Conservation (phyloP, 306 rosid genomes). For the Lathyrus sativus region DNA sequence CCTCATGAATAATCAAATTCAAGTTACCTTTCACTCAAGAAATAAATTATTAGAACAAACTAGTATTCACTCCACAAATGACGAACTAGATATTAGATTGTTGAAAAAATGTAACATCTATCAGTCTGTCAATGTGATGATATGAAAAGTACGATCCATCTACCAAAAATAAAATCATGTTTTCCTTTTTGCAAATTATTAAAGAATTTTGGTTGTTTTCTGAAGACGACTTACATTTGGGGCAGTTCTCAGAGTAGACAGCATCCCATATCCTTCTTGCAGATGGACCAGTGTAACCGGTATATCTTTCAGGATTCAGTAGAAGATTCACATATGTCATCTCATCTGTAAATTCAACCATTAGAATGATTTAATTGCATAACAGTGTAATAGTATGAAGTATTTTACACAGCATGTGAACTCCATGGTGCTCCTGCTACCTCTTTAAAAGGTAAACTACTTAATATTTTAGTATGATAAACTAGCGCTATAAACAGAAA, state of each 20-base stretch:
- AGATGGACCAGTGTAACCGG: constrained; percentile 91
- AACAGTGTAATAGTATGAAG: background rate
- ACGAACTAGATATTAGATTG: constrained; percentile 17
- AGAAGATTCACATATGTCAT: constrained; percentile 96
- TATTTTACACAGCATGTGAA: background rate
- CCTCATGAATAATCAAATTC: constrained; percentile 12
- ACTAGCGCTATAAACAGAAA: constrained; percentile 4
- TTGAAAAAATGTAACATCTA: constrained; percentile 14
- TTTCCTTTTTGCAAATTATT: background rate
- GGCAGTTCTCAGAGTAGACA: constrained; percentile 90
- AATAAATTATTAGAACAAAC: constrained; percentile 21
- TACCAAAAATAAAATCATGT: background rate
- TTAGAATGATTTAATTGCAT: constrained; percentile 13
- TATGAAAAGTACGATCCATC: constrained; percentile 2
- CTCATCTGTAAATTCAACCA: constrained; percentile 61
- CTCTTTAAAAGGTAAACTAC: background rate
- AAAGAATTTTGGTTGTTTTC: constrained; percentile 9
- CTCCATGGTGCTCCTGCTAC: background rate
- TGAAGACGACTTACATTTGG: constrained; percentile 64
- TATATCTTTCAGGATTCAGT: constrained; percentile 91
- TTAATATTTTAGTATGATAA: constrained; percentile 19
- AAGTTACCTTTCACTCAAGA: constrained; percentile 4
- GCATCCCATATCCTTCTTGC: constrained; percentile 98
- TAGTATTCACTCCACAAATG: constrained; percentile 5
- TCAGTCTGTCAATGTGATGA: background rate